These are phyloP conservation scores for Picea abies DNA, from an alignment of 83 land plant genomes.

Conservation along the genomic window DNA sequence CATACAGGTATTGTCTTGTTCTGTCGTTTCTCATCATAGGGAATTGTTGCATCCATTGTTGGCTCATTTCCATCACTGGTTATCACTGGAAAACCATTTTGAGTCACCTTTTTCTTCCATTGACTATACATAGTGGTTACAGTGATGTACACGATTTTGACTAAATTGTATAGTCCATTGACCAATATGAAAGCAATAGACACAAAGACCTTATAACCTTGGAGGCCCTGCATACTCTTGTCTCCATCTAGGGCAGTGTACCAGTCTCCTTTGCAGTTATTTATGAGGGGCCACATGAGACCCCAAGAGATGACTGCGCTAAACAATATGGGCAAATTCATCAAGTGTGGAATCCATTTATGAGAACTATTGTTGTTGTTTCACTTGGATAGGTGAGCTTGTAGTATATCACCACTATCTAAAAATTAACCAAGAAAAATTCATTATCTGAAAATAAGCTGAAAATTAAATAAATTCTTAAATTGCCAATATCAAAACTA, in stretches of 20 bases:
- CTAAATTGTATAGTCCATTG: constrained; percentile 40
- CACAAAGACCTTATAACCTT: too few species aligned
- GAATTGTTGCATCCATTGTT: not conserved
- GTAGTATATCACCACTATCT: not conserved
- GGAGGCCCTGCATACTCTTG: too few species aligned
- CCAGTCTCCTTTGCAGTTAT: constrained; percentile 55
- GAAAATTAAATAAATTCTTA: too few species aligned
- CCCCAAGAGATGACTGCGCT: too few species aligned
- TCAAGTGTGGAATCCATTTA: not conserved
- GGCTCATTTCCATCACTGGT: too few species aligned
- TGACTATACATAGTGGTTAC: too few species aligned
- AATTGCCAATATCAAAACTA: not conserved
- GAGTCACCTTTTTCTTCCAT: too few species aligned
- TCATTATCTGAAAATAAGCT: too few species aligned
- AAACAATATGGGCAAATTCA: too few species aligned
- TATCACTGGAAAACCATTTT: too few species aligned
- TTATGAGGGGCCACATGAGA: too few species aligned
- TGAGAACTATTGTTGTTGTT: constrained; percentile 1
- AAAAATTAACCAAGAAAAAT: not conserved
- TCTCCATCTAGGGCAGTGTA: constrained; percentile 30
- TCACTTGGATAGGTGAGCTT: not conserved
- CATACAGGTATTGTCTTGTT: constrained; percentile 40
- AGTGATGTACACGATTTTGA: constrained; percentile 15
- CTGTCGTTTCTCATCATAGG: constrained; percentile 31
- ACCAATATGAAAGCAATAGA: too few species aligned